Evolutionary conservation across 2,329 filamentous ascomycete genomes (phyloP).

Genomic region (Orbilia quercus): DNA sequence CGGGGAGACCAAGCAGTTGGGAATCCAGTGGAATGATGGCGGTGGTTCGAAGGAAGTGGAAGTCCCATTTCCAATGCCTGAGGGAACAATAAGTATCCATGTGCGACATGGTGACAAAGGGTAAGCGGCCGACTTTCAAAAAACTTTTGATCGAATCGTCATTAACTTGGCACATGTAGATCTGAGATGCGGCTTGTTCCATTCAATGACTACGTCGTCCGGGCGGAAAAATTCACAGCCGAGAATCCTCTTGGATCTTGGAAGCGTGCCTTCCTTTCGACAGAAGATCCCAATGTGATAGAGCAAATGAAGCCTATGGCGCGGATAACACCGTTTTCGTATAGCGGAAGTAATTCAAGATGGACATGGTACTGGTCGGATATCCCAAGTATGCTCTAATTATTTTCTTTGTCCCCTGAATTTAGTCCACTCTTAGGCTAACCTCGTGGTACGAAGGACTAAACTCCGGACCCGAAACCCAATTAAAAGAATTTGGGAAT

Average conservation of each 20-base stretch:
- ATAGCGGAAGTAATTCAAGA: conserved; percentile 44
- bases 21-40: conserved; percentile 37
- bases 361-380: conserved; percentile 59
- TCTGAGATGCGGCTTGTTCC: conserved; percentile 57
- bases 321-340: conserved; percentile 45
- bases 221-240: conserved; percentile 52
- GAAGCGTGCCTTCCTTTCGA: conserved; percentile 57
- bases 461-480: conserved; percentile 57
- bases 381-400: conserved; percentile 56
- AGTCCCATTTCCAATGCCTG: conserved; percentile 57
- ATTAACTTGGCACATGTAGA: conserved; percentile 6
- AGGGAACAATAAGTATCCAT: conserved; percentile 59
- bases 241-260: conserved; percentile 56
- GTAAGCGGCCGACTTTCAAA: conserved; percentile 13
- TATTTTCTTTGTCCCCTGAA: no score
- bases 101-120: conserved; percentile 57
- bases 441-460: conserved; percentile 44
- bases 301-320: conserved; percentile 56
- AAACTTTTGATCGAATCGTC: no score
- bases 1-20: conserved; percentile 33
- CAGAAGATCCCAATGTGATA: conserved; percentile 57
- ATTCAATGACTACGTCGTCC: conserved; percentile 56
- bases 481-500: conserved; percentile 58
- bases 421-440: no score
- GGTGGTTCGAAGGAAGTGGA: conserved; percentile 33